Evolutionary conservation across 2,329 filamentous ascomycete genomes (phyloP), one percentile per base, ranked within the genome.

Genomic region (Epicoccum nigrum): DNA sequence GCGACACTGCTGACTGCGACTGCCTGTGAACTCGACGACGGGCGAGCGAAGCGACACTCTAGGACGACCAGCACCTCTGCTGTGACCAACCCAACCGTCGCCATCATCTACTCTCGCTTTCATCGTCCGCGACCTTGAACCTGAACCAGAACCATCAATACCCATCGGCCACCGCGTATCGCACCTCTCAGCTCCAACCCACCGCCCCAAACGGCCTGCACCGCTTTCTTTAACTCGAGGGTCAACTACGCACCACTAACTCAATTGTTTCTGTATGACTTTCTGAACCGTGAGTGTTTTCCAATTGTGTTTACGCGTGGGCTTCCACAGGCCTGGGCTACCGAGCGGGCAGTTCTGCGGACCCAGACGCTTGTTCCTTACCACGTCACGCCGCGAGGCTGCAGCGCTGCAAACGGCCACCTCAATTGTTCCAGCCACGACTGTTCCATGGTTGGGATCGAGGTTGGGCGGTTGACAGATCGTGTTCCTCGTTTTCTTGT

Each of bases 391-490:
- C 7, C 7, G 35, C 38, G 43, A 45, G 37, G 43, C 49, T 47
- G 33, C 27, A 15, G 31, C 49, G 38, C 49, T 46, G 49, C 49
- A 43, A 46, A 46, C 38, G 31, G 33, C 31, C 21, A 16, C 45
- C 35, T 53, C 61, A 39, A 58, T 51, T 47, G 23, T 20, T 37
- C 42, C 42, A 51, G 42, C 35, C 52, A 28, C 28, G 21, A 45
- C 23, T 25, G 42, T 56, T 54, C 56, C 62, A 55, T 62, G 53
- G 60, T 62, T 45, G 42, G 51, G 45, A 34, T 45, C 60, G 56
- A 60, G 53, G 60, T 62, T 45, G 42, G 53, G 45, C 33, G 42
- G 45, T 33, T 51, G 42, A 51, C 50, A 55, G 33, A 21, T 50
- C 25, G 41, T 55, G 37, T 46, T 54, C 53, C 47, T 52, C 31